Evolutionary conservation across 768 basidiomycete genomes (phyloP).

Genomic region (Rhizopogon vinicolor): DNA sequence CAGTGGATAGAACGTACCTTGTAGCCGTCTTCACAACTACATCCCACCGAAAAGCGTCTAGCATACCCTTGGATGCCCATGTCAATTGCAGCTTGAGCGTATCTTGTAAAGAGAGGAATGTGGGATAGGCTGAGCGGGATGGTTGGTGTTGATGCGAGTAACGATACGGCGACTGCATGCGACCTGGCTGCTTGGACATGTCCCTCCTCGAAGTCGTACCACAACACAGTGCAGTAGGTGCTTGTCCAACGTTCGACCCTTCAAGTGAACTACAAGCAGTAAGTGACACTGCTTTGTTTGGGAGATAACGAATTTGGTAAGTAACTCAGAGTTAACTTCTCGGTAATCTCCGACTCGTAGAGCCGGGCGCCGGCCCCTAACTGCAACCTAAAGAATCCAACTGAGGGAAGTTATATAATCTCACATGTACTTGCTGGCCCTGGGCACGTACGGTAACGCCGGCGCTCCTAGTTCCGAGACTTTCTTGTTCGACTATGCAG

Average conservation of each 20-base stretch:
- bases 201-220: not conserved
- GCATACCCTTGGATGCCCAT: constrained; percentile 55
- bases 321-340: no score
- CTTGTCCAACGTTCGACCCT: no score
- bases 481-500: no score
- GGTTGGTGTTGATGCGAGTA: constrained; percentile 19
- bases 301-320: not conserved
- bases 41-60: constrained; percentile 74
- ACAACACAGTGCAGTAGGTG: no score
- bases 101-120: constrained; percentile 61
- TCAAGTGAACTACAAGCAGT: no score
- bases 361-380: no score
- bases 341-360: not conserved
- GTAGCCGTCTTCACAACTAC: constrained; percentile 52
- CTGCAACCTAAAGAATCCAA: no score
- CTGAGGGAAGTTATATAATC: no score
- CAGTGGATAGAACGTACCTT: constrained; percentile 38
- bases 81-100: constrained; percentile 55
- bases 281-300: not conserved
- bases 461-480: no score
- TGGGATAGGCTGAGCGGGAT: constrained; percentile 58
- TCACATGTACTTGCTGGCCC: no score
- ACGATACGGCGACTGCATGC: constrained; percentile 21
- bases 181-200: constrained; percentile 22
- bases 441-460: no score